Conservation (phyloP, 106 monocot species). For the Vanilla planifolia region DNA sequence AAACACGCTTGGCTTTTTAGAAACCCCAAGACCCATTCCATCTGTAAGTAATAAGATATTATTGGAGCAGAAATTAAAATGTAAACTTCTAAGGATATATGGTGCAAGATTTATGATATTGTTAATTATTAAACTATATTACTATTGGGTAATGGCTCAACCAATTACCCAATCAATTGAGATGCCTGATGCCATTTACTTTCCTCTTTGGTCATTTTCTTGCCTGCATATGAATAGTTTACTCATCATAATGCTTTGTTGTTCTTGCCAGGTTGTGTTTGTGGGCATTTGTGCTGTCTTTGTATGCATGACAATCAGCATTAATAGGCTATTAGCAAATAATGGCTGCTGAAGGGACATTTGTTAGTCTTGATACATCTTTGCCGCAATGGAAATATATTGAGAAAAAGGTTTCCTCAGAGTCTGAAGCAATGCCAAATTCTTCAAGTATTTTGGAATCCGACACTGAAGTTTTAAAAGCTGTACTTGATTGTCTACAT, state of each 20-base stretch:
- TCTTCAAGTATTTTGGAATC: not conserved
- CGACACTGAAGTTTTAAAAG: not conserved
- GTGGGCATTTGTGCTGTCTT: not conserved
- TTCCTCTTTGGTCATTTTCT: too few relatives aligned
- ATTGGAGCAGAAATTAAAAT: too few relatives aligned
- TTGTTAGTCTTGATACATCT: conserved; percentile 3
- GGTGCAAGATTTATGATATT: too few relatives aligned
- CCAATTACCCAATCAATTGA: too few relatives aligned
- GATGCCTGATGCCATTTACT: too few relatives aligned
- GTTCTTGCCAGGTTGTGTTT: not conserved
- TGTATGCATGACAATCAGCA: not conserved
- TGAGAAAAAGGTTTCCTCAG: not conserved
- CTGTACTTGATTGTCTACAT: not conserved
- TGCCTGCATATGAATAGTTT: too few relatives aligned
- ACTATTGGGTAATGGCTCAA: too few relatives aligned
- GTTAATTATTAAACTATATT: too few relatives aligned
- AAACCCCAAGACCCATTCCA: too few relatives aligned
- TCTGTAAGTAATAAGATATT: too few relatives aligned
- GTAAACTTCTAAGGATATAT: too few relatives aligned
- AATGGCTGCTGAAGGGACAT: conserved; percentile 5
- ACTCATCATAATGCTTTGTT: conserved; percentile 1
- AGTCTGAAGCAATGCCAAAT: conserved; percentile 4
- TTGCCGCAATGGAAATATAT: conserved; percentile 3
- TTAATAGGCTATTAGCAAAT: not conserved
- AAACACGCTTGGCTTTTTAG: too few relatives aligned